Percentiles rank a stretch among this genome's conserved stretches.
phyloP scores from a whole-genome alignment of 2,329 filamentous ascomycete species.

The Elsinoe fawcettii region DNA sequence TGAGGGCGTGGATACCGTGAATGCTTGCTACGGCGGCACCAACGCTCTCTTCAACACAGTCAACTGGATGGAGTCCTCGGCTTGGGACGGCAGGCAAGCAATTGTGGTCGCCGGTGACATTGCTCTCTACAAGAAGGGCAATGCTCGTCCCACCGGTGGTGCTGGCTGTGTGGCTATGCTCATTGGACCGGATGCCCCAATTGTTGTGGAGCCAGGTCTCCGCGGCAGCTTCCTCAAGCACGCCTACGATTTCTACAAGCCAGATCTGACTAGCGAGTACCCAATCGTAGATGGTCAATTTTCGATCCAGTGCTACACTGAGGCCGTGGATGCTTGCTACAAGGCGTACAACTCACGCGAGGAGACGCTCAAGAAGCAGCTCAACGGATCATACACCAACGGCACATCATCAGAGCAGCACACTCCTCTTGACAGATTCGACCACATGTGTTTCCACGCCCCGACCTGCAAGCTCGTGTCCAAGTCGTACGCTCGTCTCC shows the following conservation, averaged over 20 bases:
- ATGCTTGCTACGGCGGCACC: conserved; percentile 49
- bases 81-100: conserved; percentile 46
- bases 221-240: conserved; percentile 46
- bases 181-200: conserved; percentile 43
- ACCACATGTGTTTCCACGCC: conserved; percentile 49
- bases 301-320: conserved; percentile 47
- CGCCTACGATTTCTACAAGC: conserved; percentile 50
- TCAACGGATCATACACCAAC: conserved; percentile 35
- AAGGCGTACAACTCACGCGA: conserved; percentile 46
- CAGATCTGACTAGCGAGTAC: conserved; percentile 47
- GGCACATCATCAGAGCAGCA: conserved; percentile 35
- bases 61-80: conserved; percentile 48
- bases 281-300: conserved; percentile 47
- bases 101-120: conserved; percentile 48
- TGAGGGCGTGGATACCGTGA: conserved; percentile 47
- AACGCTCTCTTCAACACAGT: conserved; percentile 48
- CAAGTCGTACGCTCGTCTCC: conserved; percentile 46
- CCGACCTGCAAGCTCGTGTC: conserved; percentile 49
- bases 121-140: conserved; percentile 48
- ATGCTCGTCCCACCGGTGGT: conserved; percentile 45
- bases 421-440: conserved; percentile 45
- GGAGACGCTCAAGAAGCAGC: conserved; percentile 37
- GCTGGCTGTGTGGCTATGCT: conserved; percentile 49
- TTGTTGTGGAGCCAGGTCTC: conserved; percentile 44
- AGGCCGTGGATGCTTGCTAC: conserved; percentile 47